A percentile compares a stretch with the other conserved stretches of the same genome.
Evolutionary conservation across 1,139 yeast genomes (phyloP).

Genomic region (Candida frijolesensis): DNA sequence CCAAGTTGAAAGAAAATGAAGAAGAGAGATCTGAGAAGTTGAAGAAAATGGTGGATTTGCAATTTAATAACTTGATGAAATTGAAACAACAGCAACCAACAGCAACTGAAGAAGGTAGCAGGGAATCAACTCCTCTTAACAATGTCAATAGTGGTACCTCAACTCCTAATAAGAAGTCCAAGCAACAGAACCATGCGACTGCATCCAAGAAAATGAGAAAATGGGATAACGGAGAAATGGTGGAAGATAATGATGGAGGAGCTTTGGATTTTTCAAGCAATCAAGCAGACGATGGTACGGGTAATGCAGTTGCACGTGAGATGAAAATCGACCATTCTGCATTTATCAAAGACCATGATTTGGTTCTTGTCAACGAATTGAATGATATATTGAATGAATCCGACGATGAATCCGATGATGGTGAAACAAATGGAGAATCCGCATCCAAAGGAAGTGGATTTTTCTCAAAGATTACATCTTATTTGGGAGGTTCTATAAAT

Average conservation of each 20-base stretch:
- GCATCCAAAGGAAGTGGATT: constrained; percentile 24
- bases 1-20: constrained; percentile 30
- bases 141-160: constrained; percentile 17
- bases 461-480: constrained; percentile 39
- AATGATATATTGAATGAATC: constrained; percentile 43
- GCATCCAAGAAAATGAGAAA: constrained; percentile 44
- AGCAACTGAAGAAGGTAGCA: constrained; percentile 1
- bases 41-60: constrained; percentile 40
- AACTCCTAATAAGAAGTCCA: constrained; percentile 20
- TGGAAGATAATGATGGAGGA: constrained; percentile 25
- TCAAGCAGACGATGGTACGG: constrained; percentile 18
- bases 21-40: constrained; percentile 29
- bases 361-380: constrained; percentile 46
- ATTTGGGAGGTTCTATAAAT: constrained; percentile 41
- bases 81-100: constrained; percentile 20
- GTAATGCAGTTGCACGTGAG: constrained; percentile 50
- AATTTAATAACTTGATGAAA: constrained; percentile 41
- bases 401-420: constrained; percentile 29
- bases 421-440: constrained; percentile 10
- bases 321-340: constrained; percentile 33
- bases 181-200: constrained; percentile 3
- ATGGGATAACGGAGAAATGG: constrained; percentile 47
- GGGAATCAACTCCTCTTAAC: constrained; percentile 12
- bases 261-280: constrained; percentile 39
- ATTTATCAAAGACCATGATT: constrained; percentile 40